phyloP scores from a whole-genome alignment of 164 flowering plant genomes.

The Cinnamomum chago region DNA sequence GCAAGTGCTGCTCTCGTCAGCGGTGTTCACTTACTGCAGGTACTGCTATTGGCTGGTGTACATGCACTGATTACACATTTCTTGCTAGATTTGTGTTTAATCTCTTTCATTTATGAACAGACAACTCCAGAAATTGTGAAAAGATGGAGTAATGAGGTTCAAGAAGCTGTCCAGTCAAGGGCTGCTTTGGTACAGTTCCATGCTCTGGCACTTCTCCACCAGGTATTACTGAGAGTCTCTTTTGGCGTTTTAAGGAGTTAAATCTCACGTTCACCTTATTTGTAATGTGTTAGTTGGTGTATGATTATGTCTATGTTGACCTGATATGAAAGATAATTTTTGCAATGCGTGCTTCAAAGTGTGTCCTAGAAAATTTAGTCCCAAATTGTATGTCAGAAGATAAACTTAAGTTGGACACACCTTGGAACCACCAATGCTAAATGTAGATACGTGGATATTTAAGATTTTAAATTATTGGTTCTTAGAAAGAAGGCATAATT shows the following conservation, averaged over 20 bases:
- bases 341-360: neutral
- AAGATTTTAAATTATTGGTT: neutral
- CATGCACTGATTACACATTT: neutral
- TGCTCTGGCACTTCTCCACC: constrained; percentile 87
- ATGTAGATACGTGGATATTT: neutral
- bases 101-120: constrained; percentile 28
- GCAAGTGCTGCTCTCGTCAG: constrained; percentile 99
- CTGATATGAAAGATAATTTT: neutral
- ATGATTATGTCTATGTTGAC: neutral
- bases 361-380: too few relatives aligned
- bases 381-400: too few relatives aligned
- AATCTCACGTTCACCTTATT: neutral
- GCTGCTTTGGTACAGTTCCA: constrained; percentile 96
- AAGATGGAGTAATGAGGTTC: constrained; percentile 98
- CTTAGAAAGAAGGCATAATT: neutral
- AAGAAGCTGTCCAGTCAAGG: constrained; percentile 97
- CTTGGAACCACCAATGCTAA: too few relatives aligned
- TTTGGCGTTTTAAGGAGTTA: neutral
- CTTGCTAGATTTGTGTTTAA: neutral
- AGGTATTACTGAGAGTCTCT: constrained; percentile 34
- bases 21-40: constrained; percentile 95
- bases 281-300: neutral
- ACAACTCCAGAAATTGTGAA: constrained; percentile 95
- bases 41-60: constrained; percentile 16
- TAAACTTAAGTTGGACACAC: too few relatives aligned